A percentile compares a stretch with the other conserved stretches of the same genome.
phyloP scores from a whole-genome alignment of 1,284 basidiomycete genomes.

The Rhodotorula mucilaginosa region DNA sequence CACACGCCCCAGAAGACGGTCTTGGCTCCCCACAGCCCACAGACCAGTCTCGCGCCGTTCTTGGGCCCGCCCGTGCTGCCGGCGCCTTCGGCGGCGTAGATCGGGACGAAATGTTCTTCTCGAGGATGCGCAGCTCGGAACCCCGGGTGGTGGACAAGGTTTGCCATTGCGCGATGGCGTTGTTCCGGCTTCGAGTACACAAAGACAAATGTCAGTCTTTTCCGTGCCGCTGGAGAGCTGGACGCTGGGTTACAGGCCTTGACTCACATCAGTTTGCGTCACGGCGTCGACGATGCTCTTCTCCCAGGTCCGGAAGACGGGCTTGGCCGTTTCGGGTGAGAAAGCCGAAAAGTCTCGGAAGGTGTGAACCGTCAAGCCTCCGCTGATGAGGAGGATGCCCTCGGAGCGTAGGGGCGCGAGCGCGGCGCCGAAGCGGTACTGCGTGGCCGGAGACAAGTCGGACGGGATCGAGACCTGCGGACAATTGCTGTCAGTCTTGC shows the following conservation, averaged over 20 bases:
- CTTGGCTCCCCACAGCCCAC: conserved; percentile 41
- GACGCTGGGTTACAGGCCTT: too few species aligned
- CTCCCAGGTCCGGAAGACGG: conserved; percentile 59
- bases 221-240: neutral
- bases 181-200: conserved; percentile 47
- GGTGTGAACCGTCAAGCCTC: conserved; percentile 66
- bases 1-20: conserved; percentile 41
- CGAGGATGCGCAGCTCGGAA: conserved; percentile 66
- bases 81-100: conserved; percentile 67
- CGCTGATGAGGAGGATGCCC: conserved; percentile 66
- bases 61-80: conserved; percentile 51
- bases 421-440: conserved; percentile 66
- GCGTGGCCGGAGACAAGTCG: conserved; percentile 59
- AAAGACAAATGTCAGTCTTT: neutral
- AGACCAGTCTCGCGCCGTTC: conserved; percentile 29
- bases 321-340: conserved; percentile 52
- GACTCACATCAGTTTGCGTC: conserved; percentile 55
- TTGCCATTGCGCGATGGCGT: conserved; percentile 55
- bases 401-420: conserved; percentile 63
- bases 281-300: conserved; percentile 61
- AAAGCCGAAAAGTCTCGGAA: conserved; percentile 59
- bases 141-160: conserved; percentile 58
- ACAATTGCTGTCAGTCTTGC: conserved; percentile 43
- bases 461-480: conserved; percentile 65
- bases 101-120: conserved; percentile 69